Percentiles rank a stretch among this genome's conserved stretches.
phyloP scores from a whole-genome alignment of 257 asterid species.

The Pogostemon cablin region DNA sequence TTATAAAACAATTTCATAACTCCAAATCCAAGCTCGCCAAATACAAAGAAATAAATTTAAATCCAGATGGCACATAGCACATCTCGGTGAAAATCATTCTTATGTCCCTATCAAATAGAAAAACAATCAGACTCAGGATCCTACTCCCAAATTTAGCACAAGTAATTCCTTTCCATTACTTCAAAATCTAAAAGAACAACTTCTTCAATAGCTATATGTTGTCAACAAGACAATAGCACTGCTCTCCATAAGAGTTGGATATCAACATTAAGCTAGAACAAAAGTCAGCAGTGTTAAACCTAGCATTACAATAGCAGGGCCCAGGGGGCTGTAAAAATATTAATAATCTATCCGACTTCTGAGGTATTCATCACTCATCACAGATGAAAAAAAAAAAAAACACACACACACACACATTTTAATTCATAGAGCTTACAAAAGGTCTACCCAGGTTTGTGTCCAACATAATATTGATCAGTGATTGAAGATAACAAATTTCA shows the following conservation, averaged over 20 bases:
- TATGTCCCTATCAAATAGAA: too few species aligned
- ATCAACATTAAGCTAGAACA: background rate
- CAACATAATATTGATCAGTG: background rate
- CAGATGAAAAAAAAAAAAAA: too few species aligned
- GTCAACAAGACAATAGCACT: background rate
- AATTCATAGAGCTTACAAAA: background rate
- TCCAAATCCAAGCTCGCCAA: constrained; percentile 20
- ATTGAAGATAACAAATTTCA: background rate
- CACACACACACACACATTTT: background rate
- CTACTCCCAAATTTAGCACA: constrained; percentile 8
- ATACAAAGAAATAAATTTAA: background rate
- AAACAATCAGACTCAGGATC: background rate
- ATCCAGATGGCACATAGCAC: background rate
- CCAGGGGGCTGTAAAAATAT: background rate
- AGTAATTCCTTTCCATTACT: background rate
- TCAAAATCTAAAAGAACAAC: background rate
- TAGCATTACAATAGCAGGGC: background rate
- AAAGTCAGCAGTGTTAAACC: background rate
- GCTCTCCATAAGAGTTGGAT: constrained; percentile 1
- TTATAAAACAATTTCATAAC: constrained; percentile 4
- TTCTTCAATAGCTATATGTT: background rate
- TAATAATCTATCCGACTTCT: background rate
- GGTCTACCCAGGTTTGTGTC: background rate
- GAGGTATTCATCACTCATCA: background rate
- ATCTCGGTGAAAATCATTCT: background rate